Evolutionary conservation across 1,284 basidiomycete genomes (phyloP).

Genomic region (Coriolopsis trogii): DNA sequence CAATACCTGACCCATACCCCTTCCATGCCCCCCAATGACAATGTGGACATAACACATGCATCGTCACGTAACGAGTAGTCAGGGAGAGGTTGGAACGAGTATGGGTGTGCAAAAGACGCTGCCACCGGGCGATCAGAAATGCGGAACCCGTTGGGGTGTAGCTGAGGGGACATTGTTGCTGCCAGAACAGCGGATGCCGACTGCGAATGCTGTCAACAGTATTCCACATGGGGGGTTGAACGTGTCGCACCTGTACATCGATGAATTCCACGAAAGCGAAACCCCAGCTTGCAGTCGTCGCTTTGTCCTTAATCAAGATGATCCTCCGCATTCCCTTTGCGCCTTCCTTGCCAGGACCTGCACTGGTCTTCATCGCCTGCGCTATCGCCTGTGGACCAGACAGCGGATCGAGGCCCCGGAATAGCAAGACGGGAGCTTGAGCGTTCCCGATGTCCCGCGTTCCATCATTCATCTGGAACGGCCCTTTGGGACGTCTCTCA

Average conservation of each 20-base stretch:
- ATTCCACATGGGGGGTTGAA: background rate
- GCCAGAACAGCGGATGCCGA: conserved; percentile 76
- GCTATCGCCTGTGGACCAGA: conserved; percentile 85
- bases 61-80: conserved; percentile 77
- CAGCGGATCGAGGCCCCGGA: conserved; percentile 86
- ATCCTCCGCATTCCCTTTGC: conserved; percentile 86
- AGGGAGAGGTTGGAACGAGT: conserved; percentile 80
- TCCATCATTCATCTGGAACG: conserved; percentile 81
- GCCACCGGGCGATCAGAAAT: conserved; percentile 87
- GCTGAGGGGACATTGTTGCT: conserved; percentile 77
- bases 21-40: conserved; percentile 68
- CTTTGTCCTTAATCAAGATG: conserved; percentile 84
- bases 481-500: conserved; percentile 59
- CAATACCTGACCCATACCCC: conserved; percentile 79
- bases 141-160: conserved; percentile 87
- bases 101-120: conserved; percentile 85
- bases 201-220: conserved; percentile 39
- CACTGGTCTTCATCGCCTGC: conserved; percentile 72
- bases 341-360: conserved; percentile 68
- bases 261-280: conserved; percentile 92
- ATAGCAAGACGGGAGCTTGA: conserved; percentile 79
- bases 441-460: conserved; percentile 90
- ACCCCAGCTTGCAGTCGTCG: conserved; percentile 83
- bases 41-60: conserved; percentile 65
- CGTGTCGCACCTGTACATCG: conserved; percentile 67